Base-by-base conservation (phyloP, 345 rosid species). In the Moringa oleifera region DNA sequence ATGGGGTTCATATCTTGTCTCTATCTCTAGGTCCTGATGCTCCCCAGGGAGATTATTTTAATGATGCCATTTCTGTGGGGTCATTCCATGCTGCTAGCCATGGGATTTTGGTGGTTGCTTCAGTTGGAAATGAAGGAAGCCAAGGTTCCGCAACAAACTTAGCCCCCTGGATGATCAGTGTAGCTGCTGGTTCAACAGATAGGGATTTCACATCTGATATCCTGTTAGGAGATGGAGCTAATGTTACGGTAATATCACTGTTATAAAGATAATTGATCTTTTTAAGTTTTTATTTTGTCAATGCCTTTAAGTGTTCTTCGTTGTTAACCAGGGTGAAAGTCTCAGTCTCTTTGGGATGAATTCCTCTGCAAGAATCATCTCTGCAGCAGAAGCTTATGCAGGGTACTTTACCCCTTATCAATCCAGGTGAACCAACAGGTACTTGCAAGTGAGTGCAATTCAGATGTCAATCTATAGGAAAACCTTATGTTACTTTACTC, bases 371-470 rank as follows among this genome's bases (percentile, higher is more conserved):
- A 70, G 76, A 51, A 73, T 77, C 61, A 72, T 79, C 23, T 75
- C 77, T 52, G 88, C 85, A 51, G 65, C 85, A 47, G 68, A 78
- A 61, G 81, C 78, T 46, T n/a, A 68, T 57, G 88, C 80, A 20
- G 85, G 85, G 57, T 78, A 80, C 51, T 83, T 80, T 56, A 82
- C 84, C 17, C 87, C 87, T 62, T 79, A 82, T 70, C 87, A 82
- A 77, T 82, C 87, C 84, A 82, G 87, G 87, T 82, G 87, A 82
- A 75, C 77, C 66, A 69, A 65, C 77, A 77, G 84, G 80, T 79
- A 79, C 80, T 75, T 64, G 57, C 65, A 69, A 63, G 57, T 41
- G 9, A 65, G 20, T 53, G 57, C 53, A 61, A 53, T 59, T 55
- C 19, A 20, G 49, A 53, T 23, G 63, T 41, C 25, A 61, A 25